phyloP scores from a whole-genome alignment of 1,284 basidiomycete species.

The Thecaphora frezii region DNA sequence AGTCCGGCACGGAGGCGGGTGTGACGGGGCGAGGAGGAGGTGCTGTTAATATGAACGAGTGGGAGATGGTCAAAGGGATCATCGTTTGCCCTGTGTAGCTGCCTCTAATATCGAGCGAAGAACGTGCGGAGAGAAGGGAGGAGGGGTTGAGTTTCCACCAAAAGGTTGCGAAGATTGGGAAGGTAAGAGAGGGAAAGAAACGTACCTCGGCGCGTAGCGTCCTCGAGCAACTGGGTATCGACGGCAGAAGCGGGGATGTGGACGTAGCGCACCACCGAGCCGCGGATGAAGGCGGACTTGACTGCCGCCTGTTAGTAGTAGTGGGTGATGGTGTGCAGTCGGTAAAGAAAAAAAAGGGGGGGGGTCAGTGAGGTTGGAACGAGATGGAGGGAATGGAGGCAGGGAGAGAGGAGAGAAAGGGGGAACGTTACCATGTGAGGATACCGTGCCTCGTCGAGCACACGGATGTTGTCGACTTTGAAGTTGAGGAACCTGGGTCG shows the following conservation, averaged over 20 bases:
- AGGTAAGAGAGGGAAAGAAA: neutral
- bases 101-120: slow-evolving; percentile 15
- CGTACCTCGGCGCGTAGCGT: slow-evolving; percentile 85
- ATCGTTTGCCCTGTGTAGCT: slow-evolving; percentile 33
- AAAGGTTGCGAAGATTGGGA: too few species aligned
- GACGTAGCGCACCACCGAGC: slow-evolving; percentile 96
- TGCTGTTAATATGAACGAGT: too few species aligned
- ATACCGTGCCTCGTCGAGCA: slow-evolving; percentile 86
- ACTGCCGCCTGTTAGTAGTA: slow-evolving; percentile 80
- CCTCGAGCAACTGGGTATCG: slow-evolving; percentile 93
- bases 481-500: slow-evolving; percentile 79
- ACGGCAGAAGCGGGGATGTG: slow-evolving; percentile 88
- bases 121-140: neutral
- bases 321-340: neutral
- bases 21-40: too few species aligned
- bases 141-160: neutral
- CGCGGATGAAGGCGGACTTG: slow-evolving; percentile 97
- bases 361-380: too few species aligned
- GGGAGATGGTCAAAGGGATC: neutral
- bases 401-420: neutral
- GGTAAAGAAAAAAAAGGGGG: neutral
- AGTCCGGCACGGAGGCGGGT: too few species aligned
- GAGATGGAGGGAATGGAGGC: too few species aligned
- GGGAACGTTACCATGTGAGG: slow-evolving; percentile 83
- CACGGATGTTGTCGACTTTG: slow-evolving; percentile 88